These are phyloP conservation scores for Helianthus annuus DNA, from an alignment of 129 eudicot genomes.

Conservation along the genomic window HanXRQr2.0-SUNRISE NC_035437.2:102031822-102032321, in stretches of 20 bases:
- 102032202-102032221: conserved; percentile 75
- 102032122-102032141: neutral
- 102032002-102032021: conserved; percentile 90
- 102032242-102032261: conserved; percentile 74
- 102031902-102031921: conserved; percentile 72
- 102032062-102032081: conserved; percentile 23
- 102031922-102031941: conserved; percentile 90
- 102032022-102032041: conserved; percentile 81
- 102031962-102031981: conserved; percentile 87
- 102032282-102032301: neutral
- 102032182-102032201: conserved; percentile 89
- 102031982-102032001: conserved; percentile 94
- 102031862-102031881: conserved; percentile 79
- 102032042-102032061: conserved; percentile 86
- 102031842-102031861: conserved; percentile 10
- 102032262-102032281: conserved; percentile 47
- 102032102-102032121: neutral
- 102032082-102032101: neutral
- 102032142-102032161: neutral
- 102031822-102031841: neutral
- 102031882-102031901: conserved; percentile 76
- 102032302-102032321: neutral
- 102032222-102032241: conserved; percentile 97
- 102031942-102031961: conserved; percentile 74
- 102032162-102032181: conserved; percentile 24